Percentiles rank a stretch among this genome's conserved stretches.
These are phyloP conservation scores for Rauvolfia tetraphylla DNA, from an alignment of 257 asterid species.

Conservation along the genomic window DNA sequence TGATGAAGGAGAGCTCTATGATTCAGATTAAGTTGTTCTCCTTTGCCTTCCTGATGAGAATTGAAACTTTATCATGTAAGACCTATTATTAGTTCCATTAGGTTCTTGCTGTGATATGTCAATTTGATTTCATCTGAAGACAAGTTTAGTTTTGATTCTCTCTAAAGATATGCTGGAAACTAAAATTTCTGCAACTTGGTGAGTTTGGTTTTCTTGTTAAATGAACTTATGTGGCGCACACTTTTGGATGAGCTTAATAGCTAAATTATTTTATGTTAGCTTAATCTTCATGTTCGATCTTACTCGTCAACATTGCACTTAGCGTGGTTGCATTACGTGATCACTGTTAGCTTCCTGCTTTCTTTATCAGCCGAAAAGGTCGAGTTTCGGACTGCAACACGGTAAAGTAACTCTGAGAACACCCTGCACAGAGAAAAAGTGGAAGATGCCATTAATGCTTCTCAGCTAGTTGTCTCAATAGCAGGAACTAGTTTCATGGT, in stretches of 20 bases:
- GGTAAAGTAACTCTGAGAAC: neutral
- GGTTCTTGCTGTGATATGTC: neutral
- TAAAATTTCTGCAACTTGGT: slow-evolving; percentile 10
- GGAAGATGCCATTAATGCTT: neutral
- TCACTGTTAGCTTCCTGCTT: neutral
- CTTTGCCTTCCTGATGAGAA: neutral
- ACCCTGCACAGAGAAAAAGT: neutral
- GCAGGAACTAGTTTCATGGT: neutral
- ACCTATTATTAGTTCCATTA: slow-evolving; percentile 4
- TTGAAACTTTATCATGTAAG: slow-evolving; percentile 4
- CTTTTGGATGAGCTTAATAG: neutral
- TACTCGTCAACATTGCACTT: neutral
- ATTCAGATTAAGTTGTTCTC: slow-evolving; percentile 31
- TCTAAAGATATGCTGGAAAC: slow-evolving; percentile 1
- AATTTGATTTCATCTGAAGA: neutral
- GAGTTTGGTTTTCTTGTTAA: slow-evolving; percentile 4
- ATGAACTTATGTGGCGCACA: neutral
- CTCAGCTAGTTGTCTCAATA: neutral
- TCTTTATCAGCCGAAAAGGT: neutral
- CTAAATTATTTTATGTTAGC: neutral
- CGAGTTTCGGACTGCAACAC: neutral
- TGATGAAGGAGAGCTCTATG: slow-evolving; percentile 38
- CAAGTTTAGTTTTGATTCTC: slow-evolving; percentile 11
- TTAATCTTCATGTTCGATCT: neutral
- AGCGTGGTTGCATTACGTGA: neutral